A percentile compares a stretch with the other conserved stretches of the same genome.
Conservation (phyloP, 371 early-diverging fungal species). For the Haplosporangium sp. region DNA sequence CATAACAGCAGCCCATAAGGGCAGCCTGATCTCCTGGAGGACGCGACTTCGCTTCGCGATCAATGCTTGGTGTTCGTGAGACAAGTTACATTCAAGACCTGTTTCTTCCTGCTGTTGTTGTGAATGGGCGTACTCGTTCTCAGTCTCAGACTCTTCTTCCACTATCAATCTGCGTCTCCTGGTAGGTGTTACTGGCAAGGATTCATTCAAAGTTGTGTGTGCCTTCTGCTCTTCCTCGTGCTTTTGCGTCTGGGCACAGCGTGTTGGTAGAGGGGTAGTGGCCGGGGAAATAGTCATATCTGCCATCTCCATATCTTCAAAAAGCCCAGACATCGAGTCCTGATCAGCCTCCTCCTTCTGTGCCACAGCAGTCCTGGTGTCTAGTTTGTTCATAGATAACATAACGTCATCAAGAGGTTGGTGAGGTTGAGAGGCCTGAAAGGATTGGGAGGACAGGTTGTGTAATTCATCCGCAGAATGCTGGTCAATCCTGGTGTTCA, state of each 20-base stretch:
- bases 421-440: too few species aligned
- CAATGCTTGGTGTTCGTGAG: not conserved
- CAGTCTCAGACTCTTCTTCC: constrained; percentile 13
- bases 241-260: not conserved
- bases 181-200: not conserved
- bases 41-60: constrained; percentile 1
- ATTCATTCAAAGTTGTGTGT: not conserved
- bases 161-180: constrained; percentile 14
- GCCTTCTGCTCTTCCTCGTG: not conserved
- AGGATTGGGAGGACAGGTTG: too few species aligned
- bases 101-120: not conserved
- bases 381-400: too few species aligned
- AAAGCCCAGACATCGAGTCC: constrained; percentile 13
- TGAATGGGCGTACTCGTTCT: not conserved
- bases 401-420: not conserved
- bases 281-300: constrained; percentile 21
- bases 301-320: constrained; percentile 32
- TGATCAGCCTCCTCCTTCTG: constrained; percentile 8
- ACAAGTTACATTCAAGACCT: not conserved
- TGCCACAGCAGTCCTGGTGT: too few species aligned
- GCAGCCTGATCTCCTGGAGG: constrained; percentile 11
- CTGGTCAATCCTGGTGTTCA: too few species aligned
- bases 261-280: constrained; percentile 4
- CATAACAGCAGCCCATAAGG: not conserved
- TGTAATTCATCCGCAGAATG: too few species aligned